Percentiles rank a stretch among this genome's conserved stretches.
phyloP scores from a whole-genome alignment of 1,139 yeast species.

The Candida smagusa region DNA sequence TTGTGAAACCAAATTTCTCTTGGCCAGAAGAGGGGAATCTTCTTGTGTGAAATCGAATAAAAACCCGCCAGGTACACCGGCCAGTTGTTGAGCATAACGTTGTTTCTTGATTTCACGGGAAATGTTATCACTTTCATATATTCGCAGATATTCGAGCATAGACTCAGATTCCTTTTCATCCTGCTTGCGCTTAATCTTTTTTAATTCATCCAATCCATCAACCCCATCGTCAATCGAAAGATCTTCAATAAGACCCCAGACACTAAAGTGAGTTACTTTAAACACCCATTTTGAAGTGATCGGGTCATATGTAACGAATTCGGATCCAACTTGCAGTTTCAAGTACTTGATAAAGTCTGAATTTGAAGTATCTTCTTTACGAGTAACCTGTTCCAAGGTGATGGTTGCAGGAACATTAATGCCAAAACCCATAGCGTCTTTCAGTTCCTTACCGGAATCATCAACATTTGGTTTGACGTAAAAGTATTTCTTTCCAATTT shows the following conservation, averaged over 20 bases:
- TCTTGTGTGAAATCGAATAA: slow-evolving; percentile 2
- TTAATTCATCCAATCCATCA: slow-evolving; percentile 18
- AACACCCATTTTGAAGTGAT: slow-evolving; percentile 76
- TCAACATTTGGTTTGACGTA: slow-evolving; percentile 33
- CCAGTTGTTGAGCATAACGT: slow-evolving; percentile 25
- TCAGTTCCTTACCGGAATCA: slow-evolving; percentile 24
- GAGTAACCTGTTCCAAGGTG: slow-evolving; percentile 59
- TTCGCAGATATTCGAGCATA: slow-evolving; percentile 23
- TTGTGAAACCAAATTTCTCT: slow-evolving; percentile 6
- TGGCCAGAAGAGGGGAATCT: slow-evolving; percentile 5
- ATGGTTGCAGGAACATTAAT: slow-evolving; percentile 83
- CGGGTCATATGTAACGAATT: slow-evolving; percentile 77
- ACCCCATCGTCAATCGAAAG: slow-evolving; percentile 55
- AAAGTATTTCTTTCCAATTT: slow-evolving; percentile 43
- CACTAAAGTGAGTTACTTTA: slow-evolving; percentile 85
- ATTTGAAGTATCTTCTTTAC: slow-evolving; percentile 23
- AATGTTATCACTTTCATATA: slow-evolving; percentile 27
- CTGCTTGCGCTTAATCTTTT: slow-evolving; percentile 29
- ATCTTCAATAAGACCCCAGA: slow-evolving; percentile 85
- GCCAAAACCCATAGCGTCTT: slow-evolving; percentile 70
- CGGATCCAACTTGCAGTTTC: slow-evolving; percentile 58
- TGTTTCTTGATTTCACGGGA: slow-evolving; percentile 37
- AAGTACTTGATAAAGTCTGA: slow-evolving; percentile 47
- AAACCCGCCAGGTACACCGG: slow-evolving; percentile 36
- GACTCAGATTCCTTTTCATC: slow-evolving; percentile 22